Evolutionary conservation across 208 protist genomes (phyloP).

Genomic region (Entamoeba moshkovskii): DNA sequence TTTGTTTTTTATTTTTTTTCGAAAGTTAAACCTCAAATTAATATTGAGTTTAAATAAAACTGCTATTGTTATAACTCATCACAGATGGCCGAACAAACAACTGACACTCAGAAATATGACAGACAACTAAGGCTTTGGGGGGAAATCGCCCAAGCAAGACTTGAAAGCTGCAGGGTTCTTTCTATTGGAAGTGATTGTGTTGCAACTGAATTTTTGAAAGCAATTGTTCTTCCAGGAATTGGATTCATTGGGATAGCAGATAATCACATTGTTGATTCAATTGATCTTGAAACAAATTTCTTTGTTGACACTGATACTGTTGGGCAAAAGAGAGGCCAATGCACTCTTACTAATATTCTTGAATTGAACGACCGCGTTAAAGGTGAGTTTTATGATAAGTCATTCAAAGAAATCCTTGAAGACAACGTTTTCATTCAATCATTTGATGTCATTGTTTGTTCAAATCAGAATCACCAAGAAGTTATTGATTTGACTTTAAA

Average conservation of each 20-base stretch:
- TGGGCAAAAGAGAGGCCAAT: not conserved
- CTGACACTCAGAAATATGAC: not conserved
- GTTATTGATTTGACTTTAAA: not conserved
- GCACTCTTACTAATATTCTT: not conserved
- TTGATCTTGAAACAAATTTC: not conserved
- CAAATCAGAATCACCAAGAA: not conserved
- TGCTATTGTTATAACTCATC: no score
- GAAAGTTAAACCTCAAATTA: no score
- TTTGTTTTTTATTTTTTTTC: no score
- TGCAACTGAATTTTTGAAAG: not conserved
- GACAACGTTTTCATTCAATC: not conserved
- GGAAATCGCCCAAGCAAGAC: not conserved
- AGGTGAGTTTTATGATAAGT: not conserved
- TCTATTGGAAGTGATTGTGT: not conserved
- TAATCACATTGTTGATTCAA: not conserved
- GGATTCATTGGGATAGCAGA: not conserved
- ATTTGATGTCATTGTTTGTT: not conserved
- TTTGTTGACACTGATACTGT: not conserved
- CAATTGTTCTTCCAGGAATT: conserved; percentile 10
- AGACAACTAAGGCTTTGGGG: not conserved
- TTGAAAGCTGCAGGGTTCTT: not conserved
- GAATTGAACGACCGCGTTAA: not conserved
- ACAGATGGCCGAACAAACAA: not conserved
- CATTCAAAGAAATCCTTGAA: not conserved
- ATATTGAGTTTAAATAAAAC: no score